These are phyloP conservation scores for Aurinia saxatilis DNA, from an alignment of 345 rosid genomes.

Conservation along the genomic window DNA sequence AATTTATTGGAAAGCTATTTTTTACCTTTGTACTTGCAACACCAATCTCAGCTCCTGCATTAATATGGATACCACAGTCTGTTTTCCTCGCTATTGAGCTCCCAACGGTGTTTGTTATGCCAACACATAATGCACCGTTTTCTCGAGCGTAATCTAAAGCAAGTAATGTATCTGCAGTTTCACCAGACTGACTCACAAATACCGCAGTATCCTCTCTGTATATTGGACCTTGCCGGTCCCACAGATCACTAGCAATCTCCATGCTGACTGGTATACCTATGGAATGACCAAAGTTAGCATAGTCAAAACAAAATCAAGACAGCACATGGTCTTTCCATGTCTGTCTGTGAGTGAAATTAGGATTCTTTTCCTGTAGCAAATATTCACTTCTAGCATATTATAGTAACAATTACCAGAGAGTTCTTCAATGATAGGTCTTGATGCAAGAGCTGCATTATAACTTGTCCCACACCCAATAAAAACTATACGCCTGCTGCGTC, in stretches of 20 bases:
- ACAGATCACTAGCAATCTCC: conserved; percentile 97
- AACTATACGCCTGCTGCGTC: conserved; percentile 87
- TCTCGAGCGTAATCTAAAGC: conserved; percentile 80
- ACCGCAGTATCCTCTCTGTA: conserved; percentile 97
- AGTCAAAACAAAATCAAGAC: background rate
- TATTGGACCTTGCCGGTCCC: conserved; percentile 92
- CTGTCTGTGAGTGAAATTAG: too few relatives aligned
- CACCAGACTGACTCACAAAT: conserved; percentile 99
- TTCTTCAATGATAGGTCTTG: conserved; percentile 93
- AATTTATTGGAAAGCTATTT: background rate
- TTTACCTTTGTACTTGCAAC: conserved; percentile 96
- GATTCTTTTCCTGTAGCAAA: too few relatives aligned
- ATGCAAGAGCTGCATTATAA: conserved; percentile 92
- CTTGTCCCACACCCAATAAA: conserved; percentile 97
- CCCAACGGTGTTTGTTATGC: conserved; percentile 93
- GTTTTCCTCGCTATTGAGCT: conserved; percentile 91
- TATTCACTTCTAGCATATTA: too few relatives aligned
- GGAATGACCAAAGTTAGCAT: conserved; percentile 4
- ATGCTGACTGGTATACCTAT: conserved; percentile 91
- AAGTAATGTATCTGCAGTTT: conserved; percentile 89
- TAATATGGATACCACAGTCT: conserved; percentile 87
- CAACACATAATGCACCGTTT: conserved; percentile 94
- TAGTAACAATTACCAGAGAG: conserved; percentile 65
- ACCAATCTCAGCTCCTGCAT: conserved; percentile 96
- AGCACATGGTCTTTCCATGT: too few relatives aligned